Conservation (phyloP, 441 rosid genomes). For the Codiaeum variegatum region DNA sequence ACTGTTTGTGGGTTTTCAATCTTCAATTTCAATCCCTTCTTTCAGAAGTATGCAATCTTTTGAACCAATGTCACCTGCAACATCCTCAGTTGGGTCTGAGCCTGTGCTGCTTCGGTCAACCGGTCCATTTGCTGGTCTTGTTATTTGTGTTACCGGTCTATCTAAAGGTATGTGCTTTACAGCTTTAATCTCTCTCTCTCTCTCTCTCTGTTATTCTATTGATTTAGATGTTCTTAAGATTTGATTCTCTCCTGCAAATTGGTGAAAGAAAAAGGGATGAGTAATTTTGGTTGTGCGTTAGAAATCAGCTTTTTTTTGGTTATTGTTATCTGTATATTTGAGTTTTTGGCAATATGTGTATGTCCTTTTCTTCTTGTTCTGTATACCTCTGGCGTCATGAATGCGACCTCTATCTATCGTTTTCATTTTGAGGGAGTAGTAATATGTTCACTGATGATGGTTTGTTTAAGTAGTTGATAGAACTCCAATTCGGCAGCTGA, state of each 20-base stretch:
- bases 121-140: constrained; percentile 74
- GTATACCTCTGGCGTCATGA: constrained; percentile 9
- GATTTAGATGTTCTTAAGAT: not conserved
- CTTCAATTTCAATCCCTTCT: constrained; percentile 47
- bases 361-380: constrained; percentile 12
- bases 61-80: constrained; percentile 44
- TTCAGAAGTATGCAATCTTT: constrained; percentile 38
- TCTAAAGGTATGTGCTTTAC: constrained; percentile 61
- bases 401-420: not conserved
- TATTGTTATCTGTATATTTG: not conserved
- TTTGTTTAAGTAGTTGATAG: not conserved
- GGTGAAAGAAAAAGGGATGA: not conserved
- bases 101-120: constrained; percentile 33
- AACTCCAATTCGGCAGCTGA: not conserved
- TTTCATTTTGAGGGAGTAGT: not conserved
- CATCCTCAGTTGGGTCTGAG: constrained; percentile 40
- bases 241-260: constrained; percentile 8
- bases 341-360: not conserved
- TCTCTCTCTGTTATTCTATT: not conserved
- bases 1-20: constrained; percentile 52
- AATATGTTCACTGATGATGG: constrained; percentile 7
- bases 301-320: constrained; percentile 1
- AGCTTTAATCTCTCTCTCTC: not conserved
- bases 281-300: not conserved
- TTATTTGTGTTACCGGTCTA: constrained; percentile 90